A percentile compares a stretch with the other conserved stretches of the same genome.
Evolutionary conservation across 768 basidiomycete species (phyloP).

Genomic region (Rossbeevera mucosa): DNA sequence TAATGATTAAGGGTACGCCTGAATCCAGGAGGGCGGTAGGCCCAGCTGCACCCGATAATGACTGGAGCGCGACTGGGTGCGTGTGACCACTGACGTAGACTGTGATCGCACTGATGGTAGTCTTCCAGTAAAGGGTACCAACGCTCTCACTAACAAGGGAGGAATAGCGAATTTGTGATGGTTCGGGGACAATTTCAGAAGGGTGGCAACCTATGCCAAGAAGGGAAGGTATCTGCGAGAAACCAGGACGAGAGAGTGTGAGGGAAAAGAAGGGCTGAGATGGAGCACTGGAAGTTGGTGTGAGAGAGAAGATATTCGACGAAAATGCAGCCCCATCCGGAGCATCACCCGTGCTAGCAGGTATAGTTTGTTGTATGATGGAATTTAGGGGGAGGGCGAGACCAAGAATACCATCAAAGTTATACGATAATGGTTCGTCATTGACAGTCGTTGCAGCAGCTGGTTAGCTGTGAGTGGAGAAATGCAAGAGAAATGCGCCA

Average conservation of each 20-base stretch:
- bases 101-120: slow-evolving; percentile 50
- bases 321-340: slow-evolving; percentile 65
- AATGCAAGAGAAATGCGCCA: not conserved
- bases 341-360: slow-evolving; percentile 43
- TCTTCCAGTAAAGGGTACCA: slow-evolving; percentile 62
- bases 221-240: slow-evolving; percentile 47
- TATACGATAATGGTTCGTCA: slow-evolving; percentile 51
- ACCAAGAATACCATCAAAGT: slow-evolving; percentile 67
- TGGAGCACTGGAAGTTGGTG: slow-evolving; percentile 50
- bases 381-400: slow-evolving; percentile 72
- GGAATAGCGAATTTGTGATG: slow-evolving; percentile 48
- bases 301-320: slow-evolving; percentile 69
- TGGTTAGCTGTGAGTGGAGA: slow-evolving; percentile 22
- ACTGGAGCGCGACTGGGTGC: slow-evolving; percentile 39
- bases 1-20: slow-evolving; percentile 63
- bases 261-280: slow-evolving; percentile 62
- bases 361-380: slow-evolving; percentile 51
- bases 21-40: slow-evolving; percentile 73
- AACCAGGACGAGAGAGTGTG: slow-evolving; percentile 65
- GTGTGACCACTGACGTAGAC: slow-evolving; percentile 50
- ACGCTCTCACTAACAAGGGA: slow-evolving; percentile 36
- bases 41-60: slow-evolving; percentile 36
- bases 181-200: slow-evolving; percentile 44
- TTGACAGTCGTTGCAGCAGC: slow-evolving; percentile 55
- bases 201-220: slow-evolving; percentile 74